Evolutionary conservation across 2,329 filamentous ascomycete species (phyloP), one percentile per base, ranked within the genome.

Genomic region (Tolypocladium guangdongense): DNA sequence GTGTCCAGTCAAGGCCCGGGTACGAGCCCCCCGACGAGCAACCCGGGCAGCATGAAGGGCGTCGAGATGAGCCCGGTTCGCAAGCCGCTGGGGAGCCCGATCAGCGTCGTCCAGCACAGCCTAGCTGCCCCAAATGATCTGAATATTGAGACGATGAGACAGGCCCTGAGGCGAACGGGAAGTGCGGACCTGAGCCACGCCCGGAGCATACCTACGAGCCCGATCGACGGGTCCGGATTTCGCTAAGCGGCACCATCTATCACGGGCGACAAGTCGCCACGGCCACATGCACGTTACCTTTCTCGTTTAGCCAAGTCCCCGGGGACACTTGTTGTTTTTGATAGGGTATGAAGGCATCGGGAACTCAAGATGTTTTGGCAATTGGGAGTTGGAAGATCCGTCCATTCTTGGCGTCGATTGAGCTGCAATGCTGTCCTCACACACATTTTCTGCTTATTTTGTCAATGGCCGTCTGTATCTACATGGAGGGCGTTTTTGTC

Each of bases 101-200:
- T 75, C 33, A 76, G 75, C 30, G 77, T 78, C 46, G 77, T 76
- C 53, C 77, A 71, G 27, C 71, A 75, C 54, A 72, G 80, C 51
- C 71, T 81, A 16, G 55, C 61, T 41, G 56, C 63, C 36, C 68
- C 76, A 49, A 74, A 75, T 56, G 91, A 96, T 57, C 74, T 96
- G 55, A 90, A 87, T 55, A 87, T 96, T 59, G 90, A 96, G 75
- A 96, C 91, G 4, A 95, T 96, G 91, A 80, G 86, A 51, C 90
- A 96, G 70, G 91, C 90, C 18, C 74, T 96, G 64, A 78, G 88
- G 64, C 86, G 88, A 68, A 95, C 90, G 16, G 88, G 84, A 46
- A 96, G 90, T 69, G 82, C 87, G 20, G 92, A 96, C 66, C 72
- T 96, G 54, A 75, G 76, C 59, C 73, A 70, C 49, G 65, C 75